A percentile compares a stretch with the other conserved stretches of the same genome.
Conservation (phyloP, 1,284 basidiomycete species). For the Tausonia pullulans region DNA sequence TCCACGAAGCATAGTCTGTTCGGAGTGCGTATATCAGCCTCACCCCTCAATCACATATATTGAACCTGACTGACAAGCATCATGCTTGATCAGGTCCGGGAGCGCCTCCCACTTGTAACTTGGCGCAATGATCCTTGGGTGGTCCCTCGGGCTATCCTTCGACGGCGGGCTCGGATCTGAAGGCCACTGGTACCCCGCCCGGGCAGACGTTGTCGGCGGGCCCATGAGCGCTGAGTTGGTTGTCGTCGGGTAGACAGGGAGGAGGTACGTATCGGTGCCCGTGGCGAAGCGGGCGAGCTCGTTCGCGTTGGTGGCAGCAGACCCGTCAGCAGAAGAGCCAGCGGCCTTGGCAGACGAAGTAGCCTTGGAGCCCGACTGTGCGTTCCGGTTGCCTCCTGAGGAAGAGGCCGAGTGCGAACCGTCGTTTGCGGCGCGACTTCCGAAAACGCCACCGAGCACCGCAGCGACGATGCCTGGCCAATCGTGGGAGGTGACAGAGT, state of each 20-base stretch:
- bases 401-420: slow-evolving; percentile 13
- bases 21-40: no score
- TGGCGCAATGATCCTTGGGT: slow-evolving; percentile 86
- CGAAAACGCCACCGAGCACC: slow-evolving; percentile 67
- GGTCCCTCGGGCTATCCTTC: slow-evolving; percentile 51
- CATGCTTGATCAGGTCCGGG: slow-evolving; percentile 58
- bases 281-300: slow-evolving; percentile 40
- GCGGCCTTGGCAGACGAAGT: slow-evolving; percentile 30
- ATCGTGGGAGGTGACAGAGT: no score
- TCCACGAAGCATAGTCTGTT: slow-evolving; percentile 66
- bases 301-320: slow-evolving; percentile 15
- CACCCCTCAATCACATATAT: no score
- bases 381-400: neutral
- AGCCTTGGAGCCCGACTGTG: slow-evolving; percentile 30
- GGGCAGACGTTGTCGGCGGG: slow-evolving; percentile 51
- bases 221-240: slow-evolving; percentile 64
- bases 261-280: slow-evolving; percentile 57
- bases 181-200: slow-evolving; percentile 55
- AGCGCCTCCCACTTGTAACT: slow-evolving; percentile 84
- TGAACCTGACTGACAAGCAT: slow-evolving; percentile 44
- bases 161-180: slow-evolving; percentile 57
- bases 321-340: slow-evolving; percentile 26
- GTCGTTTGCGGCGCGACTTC: slow-evolving; percentile 42
- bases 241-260: slow-evolving; percentile 81
- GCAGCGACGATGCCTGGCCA: slow-evolving; percentile 54